These are phyloP conservation scores for Colletotrichum theobromicola DNA, from an alignment of 2,329 filamentous ascomycete genomes.

Conservation along the genomic window DNA sequence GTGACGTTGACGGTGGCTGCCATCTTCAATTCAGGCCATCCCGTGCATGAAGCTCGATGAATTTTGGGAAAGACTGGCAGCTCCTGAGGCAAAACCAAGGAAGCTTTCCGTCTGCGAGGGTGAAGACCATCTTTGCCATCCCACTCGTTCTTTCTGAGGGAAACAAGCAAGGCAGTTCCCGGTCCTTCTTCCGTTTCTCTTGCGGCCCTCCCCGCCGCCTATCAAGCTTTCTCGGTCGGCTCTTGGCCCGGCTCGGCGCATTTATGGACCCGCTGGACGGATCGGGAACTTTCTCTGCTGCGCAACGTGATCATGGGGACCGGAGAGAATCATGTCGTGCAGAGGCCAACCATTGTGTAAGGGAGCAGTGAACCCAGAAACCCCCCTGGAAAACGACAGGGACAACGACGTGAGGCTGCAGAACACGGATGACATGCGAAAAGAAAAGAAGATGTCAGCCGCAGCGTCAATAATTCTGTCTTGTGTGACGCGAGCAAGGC, in stretches of 20 bases:
- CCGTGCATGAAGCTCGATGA: neutral
- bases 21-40: neutral
- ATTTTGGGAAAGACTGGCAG: neutral
- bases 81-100: neutral
- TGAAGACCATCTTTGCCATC: neutral
- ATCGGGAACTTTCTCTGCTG: neutral
- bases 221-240: constrained; percentile 1
- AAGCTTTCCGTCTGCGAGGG: neutral
- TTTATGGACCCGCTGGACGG: neutral
- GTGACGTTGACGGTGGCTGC: neutral
- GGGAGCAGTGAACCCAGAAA: too few relatives aligned
- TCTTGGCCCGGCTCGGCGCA: constrained; percentile 6
- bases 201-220: neutral
- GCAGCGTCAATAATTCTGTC: neutral
- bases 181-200: neutral
- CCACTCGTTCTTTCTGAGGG: neutral
- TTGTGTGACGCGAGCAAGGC: neutral
- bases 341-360: too few relatives aligned
- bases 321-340: neutral
- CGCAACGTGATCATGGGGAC: too few relatives aligned
- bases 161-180: neutral
- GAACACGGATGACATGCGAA: neutral
- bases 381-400: too few relatives aligned
- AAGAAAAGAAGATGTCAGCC: neutral
- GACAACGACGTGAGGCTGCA: neutral